Conservation (phyloP, 1,284 basidiomycete species). For the Apiotrichum gamsii region DNA sequence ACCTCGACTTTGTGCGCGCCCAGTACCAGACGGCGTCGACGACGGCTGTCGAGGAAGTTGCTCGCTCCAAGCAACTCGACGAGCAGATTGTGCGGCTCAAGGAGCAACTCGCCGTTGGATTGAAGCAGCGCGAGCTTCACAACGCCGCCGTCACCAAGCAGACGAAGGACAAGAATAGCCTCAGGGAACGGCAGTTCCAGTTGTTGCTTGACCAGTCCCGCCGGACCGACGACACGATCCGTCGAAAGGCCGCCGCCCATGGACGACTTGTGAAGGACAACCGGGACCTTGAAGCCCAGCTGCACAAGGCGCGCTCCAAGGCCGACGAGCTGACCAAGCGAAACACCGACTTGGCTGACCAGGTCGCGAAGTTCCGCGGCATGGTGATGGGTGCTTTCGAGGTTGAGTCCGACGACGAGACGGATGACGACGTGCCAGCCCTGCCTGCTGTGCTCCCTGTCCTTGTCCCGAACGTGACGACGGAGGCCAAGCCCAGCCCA, state of each 20-base stretch:
- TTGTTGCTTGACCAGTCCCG: slow-evolving; percentile 36
- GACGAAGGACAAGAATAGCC: slow-evolving; percentile 7
- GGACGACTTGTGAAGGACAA: slow-evolving; percentile 15
- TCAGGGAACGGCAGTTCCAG: slow-evolving; percentile 17
- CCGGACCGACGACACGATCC: slow-evolving; percentile 35
- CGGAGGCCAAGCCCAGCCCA: slow-evolving; percentile 3
- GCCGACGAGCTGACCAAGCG: slow-evolving; percentile 20
- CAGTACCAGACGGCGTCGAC: slow-evolving; percentile 29
- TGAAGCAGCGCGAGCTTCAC: slow-evolving; percentile 36
- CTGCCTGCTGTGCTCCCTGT: neutral
- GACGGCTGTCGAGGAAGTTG: slow-evolving; percentile 27
- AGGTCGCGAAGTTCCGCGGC: slow-evolving; percentile 25
- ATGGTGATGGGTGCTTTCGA: slow-evolving; percentile 29
- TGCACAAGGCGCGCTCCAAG: slow-evolving; percentile 10
- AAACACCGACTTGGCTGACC: slow-evolving; percentile 32
- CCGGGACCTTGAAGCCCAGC: slow-evolving; percentile 15
- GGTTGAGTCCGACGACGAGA: slow-evolving; percentile 13
- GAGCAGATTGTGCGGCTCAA: slow-evolving; percentile 20
- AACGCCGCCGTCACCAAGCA: slow-evolving; percentile 13
- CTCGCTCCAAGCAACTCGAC: slow-evolving; percentile 14
- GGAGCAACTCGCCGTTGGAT: slow-evolving; percentile 30
- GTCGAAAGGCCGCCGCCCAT: slow-evolving; percentile 27
- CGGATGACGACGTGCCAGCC: slow-evolving; percentile 7
- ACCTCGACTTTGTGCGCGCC: slow-evolving; percentile 23
- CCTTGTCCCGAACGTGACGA: slow-evolving; percentile 4